Evolutionary conservation across 768 basidiomycete species (phyloP).

Genomic region (Galerina sulciceps): DNA sequence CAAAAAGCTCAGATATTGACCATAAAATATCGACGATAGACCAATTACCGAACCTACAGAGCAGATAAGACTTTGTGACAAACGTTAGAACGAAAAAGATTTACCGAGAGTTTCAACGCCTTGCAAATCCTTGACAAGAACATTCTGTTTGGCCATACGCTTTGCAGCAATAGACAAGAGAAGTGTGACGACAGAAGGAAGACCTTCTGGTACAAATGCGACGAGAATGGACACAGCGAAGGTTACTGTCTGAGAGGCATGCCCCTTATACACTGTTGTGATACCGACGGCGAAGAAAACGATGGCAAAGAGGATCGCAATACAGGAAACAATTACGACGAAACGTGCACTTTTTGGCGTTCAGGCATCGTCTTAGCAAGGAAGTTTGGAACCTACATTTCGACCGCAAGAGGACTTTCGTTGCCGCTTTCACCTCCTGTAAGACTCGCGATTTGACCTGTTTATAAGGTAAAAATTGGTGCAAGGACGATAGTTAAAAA

Average conservation of each 20-base stretch:
- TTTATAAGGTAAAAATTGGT: constrained; percentile 6
- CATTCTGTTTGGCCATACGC: constrained; percentile 72
- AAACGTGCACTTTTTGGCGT: constrained; percentile 50
- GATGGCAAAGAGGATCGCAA: constrained; percentile 64
- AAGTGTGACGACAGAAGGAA: constrained; percentile 71
- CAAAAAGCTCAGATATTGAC: constrained; percentile 9
- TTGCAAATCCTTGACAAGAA: constrained; percentile 76
- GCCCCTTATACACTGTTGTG: constrained; percentile 67
- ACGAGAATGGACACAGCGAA: constrained; percentile 66
- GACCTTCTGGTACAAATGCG: constrained; percentile 64
- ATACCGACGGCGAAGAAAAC: constrained; percentile 71
- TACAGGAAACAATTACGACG: constrained; percentile 63
- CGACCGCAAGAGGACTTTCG: constrained; percentile 65
- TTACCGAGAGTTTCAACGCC: constrained; percentile 73
- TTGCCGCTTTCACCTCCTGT: constrained; percentile 69
- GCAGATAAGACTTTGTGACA: constrained; percentile 33
- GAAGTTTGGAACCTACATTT: constrained; percentile 51
- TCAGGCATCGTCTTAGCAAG: not conserved
- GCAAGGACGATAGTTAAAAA: not conserved
- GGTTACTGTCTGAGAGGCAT: constrained; percentile 61
- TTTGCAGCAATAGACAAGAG: constrained; percentile 72
- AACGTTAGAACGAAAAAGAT: constrained; percentile 22
- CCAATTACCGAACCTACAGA: constrained; percentile 44
- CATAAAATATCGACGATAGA: not conserved
- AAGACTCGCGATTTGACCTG: constrained; percentile 70